phyloP scores from a whole-genome alignment of 2,329 filamentous ascomycete genomes.

The Corinectria fuckeliana region DNA sequence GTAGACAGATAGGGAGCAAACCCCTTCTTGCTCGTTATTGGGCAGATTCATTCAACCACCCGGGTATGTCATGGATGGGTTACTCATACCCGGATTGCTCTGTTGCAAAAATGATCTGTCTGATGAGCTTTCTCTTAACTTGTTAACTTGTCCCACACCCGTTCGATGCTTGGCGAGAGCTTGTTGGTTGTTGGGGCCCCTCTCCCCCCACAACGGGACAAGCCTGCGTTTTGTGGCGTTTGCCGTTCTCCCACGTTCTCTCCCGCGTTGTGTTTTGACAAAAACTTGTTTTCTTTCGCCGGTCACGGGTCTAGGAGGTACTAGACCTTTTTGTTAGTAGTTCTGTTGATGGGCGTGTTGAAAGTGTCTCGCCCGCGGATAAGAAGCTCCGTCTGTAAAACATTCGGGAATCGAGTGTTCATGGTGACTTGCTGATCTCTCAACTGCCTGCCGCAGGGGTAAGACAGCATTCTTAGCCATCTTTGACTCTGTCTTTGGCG shows the following conservation, averaged over 20 bases:
- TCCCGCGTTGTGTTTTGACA: too few species aligned
- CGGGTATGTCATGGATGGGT: not conserved
- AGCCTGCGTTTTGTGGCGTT: not conserved
- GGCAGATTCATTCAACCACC: not conserved
- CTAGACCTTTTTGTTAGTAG: too few species aligned
- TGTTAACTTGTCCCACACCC: too few species aligned
- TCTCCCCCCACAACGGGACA: not conserved
- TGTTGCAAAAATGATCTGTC: conserved; percentile 19
- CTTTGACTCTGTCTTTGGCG: not conserved
- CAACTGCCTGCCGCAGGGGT: too few species aligned
- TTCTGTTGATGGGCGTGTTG: not conserved
- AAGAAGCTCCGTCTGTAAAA: not conserved
- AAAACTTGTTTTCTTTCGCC: too few species aligned
- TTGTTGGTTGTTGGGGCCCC: conserved; percentile 1
- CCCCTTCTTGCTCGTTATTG: not conserved
- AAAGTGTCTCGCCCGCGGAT: not conserved
- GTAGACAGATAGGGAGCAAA: not conserved
- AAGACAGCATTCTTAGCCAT: not conserved
- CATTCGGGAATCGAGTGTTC: too few species aligned
- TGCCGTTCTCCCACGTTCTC: not conserved
- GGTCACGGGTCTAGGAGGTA: too few species aligned
- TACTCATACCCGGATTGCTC: not conserved
- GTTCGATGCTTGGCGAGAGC: not conserved
- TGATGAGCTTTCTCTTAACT: not conserved
- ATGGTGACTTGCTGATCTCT: too few species aligned